Base-by-base conservation (phyloP, 768 basidiomycete genomes). In the Lepiota brunneoincarnata region DNA sequence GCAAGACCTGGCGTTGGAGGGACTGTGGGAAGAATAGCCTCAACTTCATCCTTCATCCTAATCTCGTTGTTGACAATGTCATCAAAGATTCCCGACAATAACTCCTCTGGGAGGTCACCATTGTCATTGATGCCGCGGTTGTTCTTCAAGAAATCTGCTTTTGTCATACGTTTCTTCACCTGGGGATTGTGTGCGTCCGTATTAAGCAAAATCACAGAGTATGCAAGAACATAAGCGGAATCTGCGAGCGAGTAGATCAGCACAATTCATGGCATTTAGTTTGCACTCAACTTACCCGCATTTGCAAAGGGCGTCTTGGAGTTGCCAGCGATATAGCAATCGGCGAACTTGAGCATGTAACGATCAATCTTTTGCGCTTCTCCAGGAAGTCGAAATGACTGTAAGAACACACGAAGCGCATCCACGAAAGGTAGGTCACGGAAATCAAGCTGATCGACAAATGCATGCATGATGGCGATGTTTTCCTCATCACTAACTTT, bases 301-400 rank as follows among this genome's bases (percentile, higher is more conserved):
- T 98, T 98, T 47, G 91, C 89, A 64, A 98, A 99, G 2, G 83
- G 79, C 1, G 89, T 90, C 60, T 86, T 81, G 0, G 84, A 71
- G 67, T 98, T 98, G 52, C 87, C 87, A 11, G 87, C 91, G 58
- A 98, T 93, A 67, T 93, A 99, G 34, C 94, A 83, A 67, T 98
- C 95, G 7, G 97, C 96, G 64, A 98, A 99, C 69, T 99, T 99
- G 51, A 98, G 83, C 93, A 99, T 95, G 73, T 84, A 98, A 7
- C 97, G 86, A 78, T 99, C 97, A 61, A 99, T 98, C 73, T 98
- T 98, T 69, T 99, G 97, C 0, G 93, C 77, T 71, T 99, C 97
- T 40, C 97, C 97, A 6, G 97, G 97, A 17, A 99, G 80, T 44
- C 97, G 90, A 81, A 98, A 98, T 3, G 93, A 83, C 68, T 99